Evolutionary conservation across 768 basidiomycete species (phyloP).

Genomic region (Pluteus cervinus): DNA sequence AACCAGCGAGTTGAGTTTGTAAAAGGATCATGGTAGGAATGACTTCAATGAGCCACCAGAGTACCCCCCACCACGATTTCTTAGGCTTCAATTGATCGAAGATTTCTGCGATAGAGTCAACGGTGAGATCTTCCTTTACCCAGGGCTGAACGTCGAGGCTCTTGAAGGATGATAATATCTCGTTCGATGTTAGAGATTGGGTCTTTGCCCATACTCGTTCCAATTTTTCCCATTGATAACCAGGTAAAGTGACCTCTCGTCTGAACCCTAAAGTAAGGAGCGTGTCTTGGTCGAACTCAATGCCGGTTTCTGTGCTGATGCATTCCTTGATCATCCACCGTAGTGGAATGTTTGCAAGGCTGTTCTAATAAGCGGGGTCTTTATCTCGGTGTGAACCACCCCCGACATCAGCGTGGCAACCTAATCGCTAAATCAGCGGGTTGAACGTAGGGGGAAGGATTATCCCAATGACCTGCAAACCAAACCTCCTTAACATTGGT

Average conservation of each 20-base stretch:
- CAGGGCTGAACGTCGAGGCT: no score
- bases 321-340: constrained; percentile 26
- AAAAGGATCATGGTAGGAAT: constrained; percentile 16
- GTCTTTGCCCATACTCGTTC: no score
- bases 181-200: no score
- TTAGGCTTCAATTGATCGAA: constrained; percentile 16
- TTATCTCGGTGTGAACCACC: constrained; percentile 18
- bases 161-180: no score
- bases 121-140: no score
- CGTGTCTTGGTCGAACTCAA: constrained; percentile 16
- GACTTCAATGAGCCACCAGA: constrained; percentile 22
- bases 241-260: no score
- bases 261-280: no score
- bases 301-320: constrained; percentile 13
- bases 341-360: constrained; percentile 19
- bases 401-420: constrained; percentile 18
- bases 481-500: constrained; percentile 19
- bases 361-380: constrained; percentile 11
- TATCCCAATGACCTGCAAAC: constrained; percentile 14
- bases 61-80: constrained; percentile 15
- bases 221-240: no score
- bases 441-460: constrained; percentile 16
- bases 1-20: constrained; percentile 19
- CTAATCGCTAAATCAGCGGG: constrained; percentile 2
- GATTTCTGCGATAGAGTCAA: constrained; percentile 13